Evolutionary conservation across 441 rosid genomes (phyloP), one percentile per base, ranked within the genome.

Genomic region (Daphne laureola): DNA sequence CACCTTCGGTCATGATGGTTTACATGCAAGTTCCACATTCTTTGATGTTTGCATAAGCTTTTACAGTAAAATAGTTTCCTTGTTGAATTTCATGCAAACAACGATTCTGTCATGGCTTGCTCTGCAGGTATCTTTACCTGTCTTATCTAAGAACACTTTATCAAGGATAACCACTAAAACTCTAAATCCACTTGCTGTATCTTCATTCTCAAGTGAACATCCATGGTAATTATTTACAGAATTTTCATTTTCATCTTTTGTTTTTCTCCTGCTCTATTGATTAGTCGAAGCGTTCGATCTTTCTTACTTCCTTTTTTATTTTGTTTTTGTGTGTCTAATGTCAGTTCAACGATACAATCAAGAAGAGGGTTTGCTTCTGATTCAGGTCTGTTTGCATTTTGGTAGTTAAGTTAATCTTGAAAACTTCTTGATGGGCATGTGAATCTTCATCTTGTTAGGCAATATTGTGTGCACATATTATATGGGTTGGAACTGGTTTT

Each of bases 281-380:
- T 51, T 43, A 48, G 46, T 38, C 25, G 14, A 23, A 17, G 21
- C 35, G n/a, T 40, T 53, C 61, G 40, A 47, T 50, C 18, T 5
- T 56, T 52, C 43, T 59, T 21, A 21, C 25, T 21, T 21, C 25
- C 25, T 2, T 21, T 21, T 18, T 21, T n/a, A n/a, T n/a, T 21
- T 21, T 21, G 3, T 21, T 21, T 21, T 21, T 21, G 3, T 40
- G 44, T 53, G 55, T 65, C 59, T 14, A 35, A 21, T 74, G 48
- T 66, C 79, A 87, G 98, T 70, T 74, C 79, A 51, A 76, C 68
- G 61, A 58, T 58, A 54, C 74, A 63, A 31, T 68, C 68, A 63
- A 72, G 57, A 54, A 84, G 93, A 76, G 95, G 82, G 49, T 88
- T 73, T 75, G 70, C 98, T 50, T 80, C 98, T 44, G 76, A 74